Base-by-base conservation (phyloP, 2,329 filamentous ascomycete species). In the Penicillium sp. region DNA sequence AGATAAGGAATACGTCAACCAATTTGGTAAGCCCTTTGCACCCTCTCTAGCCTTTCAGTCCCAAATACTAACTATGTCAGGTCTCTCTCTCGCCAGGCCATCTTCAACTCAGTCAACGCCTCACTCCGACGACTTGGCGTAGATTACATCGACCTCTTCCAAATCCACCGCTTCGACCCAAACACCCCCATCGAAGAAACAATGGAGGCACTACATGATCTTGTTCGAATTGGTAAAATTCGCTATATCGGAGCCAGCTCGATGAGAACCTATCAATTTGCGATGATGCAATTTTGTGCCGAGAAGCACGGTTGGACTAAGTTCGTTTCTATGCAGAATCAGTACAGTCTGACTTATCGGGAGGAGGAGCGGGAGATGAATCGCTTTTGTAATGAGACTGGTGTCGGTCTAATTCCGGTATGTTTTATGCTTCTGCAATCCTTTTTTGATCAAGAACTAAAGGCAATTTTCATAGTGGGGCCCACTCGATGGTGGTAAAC, bases 101-200 rank as follows among this genome's bases (percentile, higher is more conserved):
- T 89, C 65, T 83, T 89, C 65, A 82, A 85, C 66, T 85, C 86
- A 0, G 87, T 89, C 7, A 81, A 89, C 53, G 79, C 76, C 51
- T 59, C 47, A 17, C 50, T 53, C 17, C 28, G 9, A 33, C 30
- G 55, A 5, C 44, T 57, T 3, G 22, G 55, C 22, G 12, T 49
- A 13, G 55, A 57, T 15, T 57, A 57, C 17, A 57, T 57, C 19
- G 44, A 57, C 44, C 4, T 57, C 30, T 57, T 57, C 22, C 55
- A 57, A 22, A 57, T 57, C 44, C 55, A 57, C n/a, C 55, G 55
- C 2, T 57, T 57, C 17, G 55, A 60, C 17, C 50, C 33, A n/a
- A 10, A 53, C 26, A 80, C 78, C 1, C 81, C 82, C 0, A 76
- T 83, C 40, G 81, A 85, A 68, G 79, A 83, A 67, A 84, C 79